Conservation (phyloP, 2,329 filamentous ascomycete species). For the Penicillium sp. region DNA sequence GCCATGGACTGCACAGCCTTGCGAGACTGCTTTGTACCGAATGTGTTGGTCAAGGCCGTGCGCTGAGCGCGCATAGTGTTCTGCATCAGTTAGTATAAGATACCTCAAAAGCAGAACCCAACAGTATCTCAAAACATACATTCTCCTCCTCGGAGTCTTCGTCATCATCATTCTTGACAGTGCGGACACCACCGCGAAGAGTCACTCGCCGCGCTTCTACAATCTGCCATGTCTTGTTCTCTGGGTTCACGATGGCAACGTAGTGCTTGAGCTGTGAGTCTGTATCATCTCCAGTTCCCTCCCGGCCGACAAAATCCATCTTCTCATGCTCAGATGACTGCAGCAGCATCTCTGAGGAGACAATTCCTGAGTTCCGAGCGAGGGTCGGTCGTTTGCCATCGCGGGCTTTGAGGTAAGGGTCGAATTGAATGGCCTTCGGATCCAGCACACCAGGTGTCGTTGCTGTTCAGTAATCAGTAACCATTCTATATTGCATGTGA, state of each 20-base stretch:
- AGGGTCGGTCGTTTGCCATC: constrained; percentile 35
- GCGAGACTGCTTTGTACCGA: constrained; percentile 52
- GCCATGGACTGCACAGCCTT: constrained; percentile 50
- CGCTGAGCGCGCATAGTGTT: constrained; percentile 40
- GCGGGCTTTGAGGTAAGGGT: constrained; percentile 53
- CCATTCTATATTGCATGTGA: neutral
- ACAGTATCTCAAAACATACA: constrained; percentile 19
- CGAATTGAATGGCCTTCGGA: constrained; percentile 31
- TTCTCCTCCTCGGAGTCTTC: constrained; percentile 32
- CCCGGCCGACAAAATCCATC: constrained; percentile 59
- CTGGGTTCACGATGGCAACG: constrained; percentile 60
- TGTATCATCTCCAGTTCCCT: constrained; percentile 48
- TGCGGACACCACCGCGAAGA: constrained; percentile 51
- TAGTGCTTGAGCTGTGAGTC: constrained; percentile 61
- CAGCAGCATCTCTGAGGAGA: constrained; percentile 54
- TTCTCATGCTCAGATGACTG: constrained; percentile 62
- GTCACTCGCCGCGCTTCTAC: constrained; percentile 56
- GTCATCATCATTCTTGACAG: constrained; percentile 27
- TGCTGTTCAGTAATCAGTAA: constrained; percentile 21
- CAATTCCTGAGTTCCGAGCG: constrained; percentile 37
- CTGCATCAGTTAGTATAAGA: constrained; percentile 24
- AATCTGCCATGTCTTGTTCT: constrained; percentile 54
- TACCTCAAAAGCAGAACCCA: neutral
- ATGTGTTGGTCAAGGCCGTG: constrained; percentile 49
- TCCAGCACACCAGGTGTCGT: constrained; percentile 36